Base-by-base conservation (phyloP, 495 filamentous ascomycete species). In the Xylaria cubensis region DNA sequence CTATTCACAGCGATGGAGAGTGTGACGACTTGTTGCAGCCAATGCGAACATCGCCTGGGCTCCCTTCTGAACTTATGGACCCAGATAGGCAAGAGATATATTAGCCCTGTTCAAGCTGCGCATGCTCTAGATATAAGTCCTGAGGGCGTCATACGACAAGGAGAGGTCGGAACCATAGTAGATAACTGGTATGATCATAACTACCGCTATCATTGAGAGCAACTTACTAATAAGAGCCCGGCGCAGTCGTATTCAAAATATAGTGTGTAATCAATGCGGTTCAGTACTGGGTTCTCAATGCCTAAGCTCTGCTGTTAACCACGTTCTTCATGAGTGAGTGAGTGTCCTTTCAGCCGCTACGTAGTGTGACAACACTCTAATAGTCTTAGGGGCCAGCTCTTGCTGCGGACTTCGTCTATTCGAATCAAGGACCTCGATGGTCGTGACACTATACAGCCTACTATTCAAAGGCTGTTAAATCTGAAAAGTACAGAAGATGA, bases 61-160 rank as follows among this genome's bases (percentile, higher is more conserved):
- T 59, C 70, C 2, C 84, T 83, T 44, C 32, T 75, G 69, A 86
- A 87, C 67, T 63, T 81, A 10, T 87, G 84, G 85, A 80, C 71
- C 6, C 76, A 81, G 39, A 79, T 88, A 63, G 84, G 82, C 24
- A 82, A 80, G 56, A 78, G 71, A 29, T 84, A 86, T 71, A 78
- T 81, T 53, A 83, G 79, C 53, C 84, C 85, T 36, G 74, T 81
- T 29, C 71, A 75, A 10, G n/a, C 71, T 4, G 72, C 74, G 0
- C 69, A 74, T 50, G 69, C 63, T 42, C 65, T 76, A 19, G 71
- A 71, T 80, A 26, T 44, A 48, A 21, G 24, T 44, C 29, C 68
- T 71, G 10, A 79, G 76, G 44, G 64, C 68, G 5, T 62, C 39
- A 34, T 76, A 26, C 71, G 75, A 10, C 36, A 69, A 0, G 81